Evolutionary conservation across 768 basidiomycete genomes (phyloP).

Genomic region (Cystofilobasidium bisporidii): DNA sequence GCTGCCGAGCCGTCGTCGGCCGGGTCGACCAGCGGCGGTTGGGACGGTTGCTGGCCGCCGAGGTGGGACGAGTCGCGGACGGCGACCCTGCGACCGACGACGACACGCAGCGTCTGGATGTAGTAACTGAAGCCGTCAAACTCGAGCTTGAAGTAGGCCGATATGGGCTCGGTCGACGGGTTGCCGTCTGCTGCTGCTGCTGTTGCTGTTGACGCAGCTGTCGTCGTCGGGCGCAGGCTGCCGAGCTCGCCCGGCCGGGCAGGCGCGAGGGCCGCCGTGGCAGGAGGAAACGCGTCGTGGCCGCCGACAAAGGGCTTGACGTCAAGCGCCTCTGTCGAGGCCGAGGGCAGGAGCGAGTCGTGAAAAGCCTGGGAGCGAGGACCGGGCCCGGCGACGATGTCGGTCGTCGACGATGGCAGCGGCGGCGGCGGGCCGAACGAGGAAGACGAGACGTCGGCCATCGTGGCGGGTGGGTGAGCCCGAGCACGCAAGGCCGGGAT

Average conservation of each 20-base stretch:
- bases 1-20: background rate
- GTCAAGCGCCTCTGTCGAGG: background rate
- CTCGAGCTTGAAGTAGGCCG: conserved; percentile 86
- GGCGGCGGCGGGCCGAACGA: no score
- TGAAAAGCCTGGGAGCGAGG: conserved; percentile 1
- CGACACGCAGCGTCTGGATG: conserved; percentile 86
- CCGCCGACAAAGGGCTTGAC: background rate
- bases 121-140: conserved; percentile 94
- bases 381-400: background rate
- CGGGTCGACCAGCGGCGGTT: background rate
- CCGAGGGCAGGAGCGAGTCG: background rate
- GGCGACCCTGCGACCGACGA: conserved; percentile 61
- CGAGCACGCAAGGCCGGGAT: background rate
- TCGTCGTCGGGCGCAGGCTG: background rate
- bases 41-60: background rate
- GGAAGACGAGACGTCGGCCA: no score
- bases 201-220: background rate
- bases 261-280: background rate
- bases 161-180: conserved; percentile 44
- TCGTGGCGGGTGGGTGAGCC: no score
- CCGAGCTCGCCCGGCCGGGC: background rate
- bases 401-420: background rate
- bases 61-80: background rate
- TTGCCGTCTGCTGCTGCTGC: no score
- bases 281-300: background rate